phyloP scores from a whole-genome alignment of 148 eudicot genomes.

The Tetragonia tetragonoides region DNA sequence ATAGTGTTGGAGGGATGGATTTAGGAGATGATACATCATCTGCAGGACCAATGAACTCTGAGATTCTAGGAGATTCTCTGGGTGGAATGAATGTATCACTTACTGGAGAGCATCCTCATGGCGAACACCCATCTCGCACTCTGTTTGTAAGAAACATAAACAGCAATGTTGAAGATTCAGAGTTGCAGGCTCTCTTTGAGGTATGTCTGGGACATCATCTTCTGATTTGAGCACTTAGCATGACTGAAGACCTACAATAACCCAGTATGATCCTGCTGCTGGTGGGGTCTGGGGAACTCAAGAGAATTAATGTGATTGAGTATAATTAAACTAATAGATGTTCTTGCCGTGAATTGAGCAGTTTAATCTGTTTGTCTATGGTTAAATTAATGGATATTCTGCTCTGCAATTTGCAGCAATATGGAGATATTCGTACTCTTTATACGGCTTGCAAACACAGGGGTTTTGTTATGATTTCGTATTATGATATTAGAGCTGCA shows the following conservation, averaged over 20 bases:
- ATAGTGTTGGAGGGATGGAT: constrained; percentile 83
- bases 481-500: constrained; percentile 82
- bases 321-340: background rate
- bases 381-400: constrained; percentile 4
- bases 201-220: constrained; percentile 23
- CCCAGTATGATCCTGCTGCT: background rate
- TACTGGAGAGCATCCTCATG: constrained; percentile 42
- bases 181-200: constrained; percentile 65
- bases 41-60: constrained; percentile 34
- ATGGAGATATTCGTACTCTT: constrained; percentile 70
- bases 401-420: constrained; percentile 49
- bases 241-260: background rate
- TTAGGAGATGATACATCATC: constrained; percentile 65
- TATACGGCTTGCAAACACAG: constrained; percentile 76
- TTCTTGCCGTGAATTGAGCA: constrained; percentile 34
- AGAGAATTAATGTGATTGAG: background rate
- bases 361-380: constrained; percentile 8
- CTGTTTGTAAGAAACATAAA: constrained; percentile 76
- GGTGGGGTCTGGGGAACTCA: background rate
- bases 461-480: constrained; percentile 82
- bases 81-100: constrained; percentile 31
- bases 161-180: constrained; percentile 69
- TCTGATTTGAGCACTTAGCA: background rate
- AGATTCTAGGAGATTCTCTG: constrained; percentile 31
- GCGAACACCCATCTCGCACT: constrained; percentile 62